phyloP scores from a whole-genome alignment of 768 basidiomycete genomes.

The Leucogyrophana mollusca region DNA sequence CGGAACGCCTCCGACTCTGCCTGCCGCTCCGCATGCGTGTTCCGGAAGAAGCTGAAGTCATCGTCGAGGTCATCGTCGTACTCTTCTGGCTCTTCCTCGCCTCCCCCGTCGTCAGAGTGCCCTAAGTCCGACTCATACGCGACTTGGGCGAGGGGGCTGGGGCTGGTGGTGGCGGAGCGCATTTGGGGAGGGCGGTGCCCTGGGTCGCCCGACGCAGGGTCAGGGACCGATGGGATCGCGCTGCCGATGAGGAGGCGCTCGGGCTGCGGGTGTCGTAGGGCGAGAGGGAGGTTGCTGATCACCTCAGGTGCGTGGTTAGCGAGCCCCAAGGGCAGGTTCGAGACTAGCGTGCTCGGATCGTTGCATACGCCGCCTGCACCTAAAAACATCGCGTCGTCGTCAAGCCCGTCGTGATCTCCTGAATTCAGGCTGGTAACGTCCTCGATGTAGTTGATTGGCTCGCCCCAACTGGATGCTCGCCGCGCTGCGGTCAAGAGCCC shows the following conservation, averaged over 20 bases:
- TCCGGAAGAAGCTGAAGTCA: constrained; percentile 33
- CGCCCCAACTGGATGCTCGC: constrained; percentile 69
- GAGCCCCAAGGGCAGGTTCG: constrained; percentile 34
- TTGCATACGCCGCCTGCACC: constrained; percentile 46
- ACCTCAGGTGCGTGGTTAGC: constrained; percentile 19
- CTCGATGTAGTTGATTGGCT: constrained; percentile 38
- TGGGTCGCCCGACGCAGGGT: constrained; percentile 21
- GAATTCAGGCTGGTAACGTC: constrained; percentile 45
- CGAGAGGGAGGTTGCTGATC: constrained; percentile 14
- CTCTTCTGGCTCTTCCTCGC: constrained; percentile 17
- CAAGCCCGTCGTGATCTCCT: constrained; percentile 42
- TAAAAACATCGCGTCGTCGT: constrained; percentile 53
- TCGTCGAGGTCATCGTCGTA: constrained; percentile 29
- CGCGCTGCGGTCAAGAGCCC: constrained; percentile 43
- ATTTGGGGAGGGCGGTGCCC: constrained; percentile 15
- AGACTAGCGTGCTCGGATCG: constrained; percentile 29
- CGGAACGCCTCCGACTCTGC: constrained; percentile 20
- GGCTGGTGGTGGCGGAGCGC: constrained; percentile 35
- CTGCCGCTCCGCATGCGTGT: constrained; percentile 23
- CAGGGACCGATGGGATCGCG: constrained; percentile 20
- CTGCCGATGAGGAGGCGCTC: constrained; percentile 23
- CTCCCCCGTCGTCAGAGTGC: constrained; percentile 5
- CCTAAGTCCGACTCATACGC: constrained; percentile 27
- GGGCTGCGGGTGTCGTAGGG: constrained; percentile 29
- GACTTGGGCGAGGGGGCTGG: constrained; percentile 38